Evolutionary conservation across 768 basidiomycete genomes (phyloP).

Genomic region (Phlegmacium glaucopus): DNA sequence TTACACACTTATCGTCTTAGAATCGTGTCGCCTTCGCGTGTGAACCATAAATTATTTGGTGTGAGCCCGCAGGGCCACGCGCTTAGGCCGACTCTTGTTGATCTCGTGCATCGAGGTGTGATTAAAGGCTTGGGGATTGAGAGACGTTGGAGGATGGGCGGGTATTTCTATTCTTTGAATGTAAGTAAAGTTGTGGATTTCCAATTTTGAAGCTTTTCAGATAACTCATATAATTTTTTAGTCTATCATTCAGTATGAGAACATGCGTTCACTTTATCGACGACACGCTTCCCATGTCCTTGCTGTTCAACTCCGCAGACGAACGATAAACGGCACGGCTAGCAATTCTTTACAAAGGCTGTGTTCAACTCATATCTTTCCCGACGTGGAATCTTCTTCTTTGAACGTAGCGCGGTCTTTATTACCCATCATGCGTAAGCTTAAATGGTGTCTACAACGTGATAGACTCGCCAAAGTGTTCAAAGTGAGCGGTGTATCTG

Average conservation of each 20-base stretch:
- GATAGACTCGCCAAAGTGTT: constrained; percentile 60
- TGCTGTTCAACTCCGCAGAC: constrained; percentile 50
- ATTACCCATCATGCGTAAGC: constrained; percentile 57
- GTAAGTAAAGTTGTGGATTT: no score
- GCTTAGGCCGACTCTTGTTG: constrained; percentile 61
- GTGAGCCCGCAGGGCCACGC: constrained; percentile 50
- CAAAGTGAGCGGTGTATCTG: constrained; percentile 38
- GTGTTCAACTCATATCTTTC: constrained; percentile 50
- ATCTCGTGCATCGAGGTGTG: constrained; percentile 68
- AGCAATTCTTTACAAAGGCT: constrained; percentile 38
- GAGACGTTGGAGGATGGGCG: constrained; percentile 61
- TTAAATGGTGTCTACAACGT: constrained; percentile 69
- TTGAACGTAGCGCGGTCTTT: constrained; percentile 55
- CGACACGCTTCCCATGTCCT: constrained; percentile 50
- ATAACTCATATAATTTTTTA: no score
- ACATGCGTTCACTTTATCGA: constrained; percentile 48
- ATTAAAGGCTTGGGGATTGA: constrained; percentile 67
- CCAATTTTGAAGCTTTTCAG: no score
- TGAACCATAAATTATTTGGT: constrained; percentile 64
- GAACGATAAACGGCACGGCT: constrained; percentile 29
- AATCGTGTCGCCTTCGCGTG: constrained; percentile 63
- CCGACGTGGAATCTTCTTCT: constrained; percentile 61
- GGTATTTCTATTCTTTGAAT: constrained; percentile 59
- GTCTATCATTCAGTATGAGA: constrained; percentile 70
- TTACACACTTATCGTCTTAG: constrained; percentile 60